Conservation (phyloP, 352 stramenopile species). For the Pythium sukuiense region DNA sequence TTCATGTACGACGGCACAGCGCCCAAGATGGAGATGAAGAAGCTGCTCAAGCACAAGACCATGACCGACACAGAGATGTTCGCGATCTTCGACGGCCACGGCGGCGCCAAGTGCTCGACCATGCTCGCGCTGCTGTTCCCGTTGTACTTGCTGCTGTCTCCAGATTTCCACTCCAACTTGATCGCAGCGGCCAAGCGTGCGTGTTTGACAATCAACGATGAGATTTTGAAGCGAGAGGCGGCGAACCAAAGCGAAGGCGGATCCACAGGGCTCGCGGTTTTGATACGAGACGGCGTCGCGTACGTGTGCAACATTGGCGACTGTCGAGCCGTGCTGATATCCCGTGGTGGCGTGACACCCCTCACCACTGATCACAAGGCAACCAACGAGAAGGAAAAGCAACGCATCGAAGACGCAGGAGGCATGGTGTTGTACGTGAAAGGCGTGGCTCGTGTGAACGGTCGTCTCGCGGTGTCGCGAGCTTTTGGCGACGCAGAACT, state of each 20-base stretch:
- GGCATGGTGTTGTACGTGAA: constrained; percentile 78
- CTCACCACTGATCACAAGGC: constrained; percentile 82
- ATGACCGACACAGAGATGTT: constrained; percentile 58
- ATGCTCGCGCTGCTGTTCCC: constrained; percentile 66
- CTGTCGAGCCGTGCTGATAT: constrained; percentile 67
- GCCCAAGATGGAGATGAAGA: constrained; percentile 39
- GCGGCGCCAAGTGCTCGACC: constrained; percentile 56
- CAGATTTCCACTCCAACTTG: constrained; percentile 48
- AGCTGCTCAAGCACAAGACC: constrained; percentile 35
- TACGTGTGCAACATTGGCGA: constrained; percentile 80
- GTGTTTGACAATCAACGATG: constrained; percentile 63
- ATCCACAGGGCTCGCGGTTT: constrained; percentile 57
- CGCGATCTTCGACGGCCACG: constrained; percentile 79
- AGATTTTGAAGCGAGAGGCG: constrained; percentile 60
- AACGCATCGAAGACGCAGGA: constrained; percentile 65
- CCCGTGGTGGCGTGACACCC: constrained; percentile 36
- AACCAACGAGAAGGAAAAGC: constrained; percentile 59
- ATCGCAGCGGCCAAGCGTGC: constrained; percentile 38
- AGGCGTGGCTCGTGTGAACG: constrained; percentile 71
- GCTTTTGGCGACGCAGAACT: constrained; percentile 74
- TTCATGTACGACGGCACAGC: constrained; percentile 43
- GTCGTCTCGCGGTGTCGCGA: constrained; percentile 58
- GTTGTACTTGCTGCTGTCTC: constrained; percentile 61
- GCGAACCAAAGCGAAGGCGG: constrained; percentile 54
- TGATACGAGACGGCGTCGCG: constrained; percentile 48